phyloP scores from a whole-genome alignment of 1,139 yeast genomes.

The Torulaspora globosa region DNA sequence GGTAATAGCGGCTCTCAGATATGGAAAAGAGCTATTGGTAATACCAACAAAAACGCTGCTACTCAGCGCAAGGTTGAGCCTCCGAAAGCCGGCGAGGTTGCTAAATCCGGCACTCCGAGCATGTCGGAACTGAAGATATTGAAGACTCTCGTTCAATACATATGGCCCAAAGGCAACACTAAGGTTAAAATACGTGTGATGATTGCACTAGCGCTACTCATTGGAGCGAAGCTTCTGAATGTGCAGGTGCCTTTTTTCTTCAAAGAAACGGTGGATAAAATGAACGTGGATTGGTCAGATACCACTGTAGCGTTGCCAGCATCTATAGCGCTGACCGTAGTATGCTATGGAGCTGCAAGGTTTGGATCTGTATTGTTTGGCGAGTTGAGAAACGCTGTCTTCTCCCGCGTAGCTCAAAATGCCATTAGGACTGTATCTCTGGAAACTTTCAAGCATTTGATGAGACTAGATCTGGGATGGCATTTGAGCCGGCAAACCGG shows the following conservation, averaged over 20 bases:
- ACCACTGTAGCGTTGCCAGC: conserved; percentile 48
- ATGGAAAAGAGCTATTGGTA: conserved; percentile 2
- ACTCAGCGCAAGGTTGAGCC: conserved; percentile 9
- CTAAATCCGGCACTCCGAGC: conserved; percentile 25
- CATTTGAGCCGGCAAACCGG: conserved; percentile 93
- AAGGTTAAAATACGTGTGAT: conserved; percentile 72
- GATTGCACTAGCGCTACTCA: conserved; percentile 64
- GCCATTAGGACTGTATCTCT: conserved; percentile 90
- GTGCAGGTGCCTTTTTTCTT: conserved; percentile 96
- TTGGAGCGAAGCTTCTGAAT: conserved; percentile 77
- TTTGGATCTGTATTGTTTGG: conserved; percentile 94
- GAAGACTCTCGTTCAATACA: conserved; percentile 60
- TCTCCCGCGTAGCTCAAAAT: conserved; percentile 91
- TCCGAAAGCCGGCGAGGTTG: conserved; percentile 7
- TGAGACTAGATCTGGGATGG: conserved; percentile 82
- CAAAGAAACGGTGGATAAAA: conserved; percentile 81
- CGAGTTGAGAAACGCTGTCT: conserved; percentile 88
- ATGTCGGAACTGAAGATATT: conserved; percentile 60
- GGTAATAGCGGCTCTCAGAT: background rate
- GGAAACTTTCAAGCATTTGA: conserved; percentile 77
- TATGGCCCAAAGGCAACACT: conserved; percentile 84
- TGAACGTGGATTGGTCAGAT: conserved; percentile 84
- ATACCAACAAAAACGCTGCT: background rate
- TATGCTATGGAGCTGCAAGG: conserved; percentile 91
- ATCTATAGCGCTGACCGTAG: conserved; percentile 65